Base-by-base conservation (phyloP, 306 rosid genomes). In the Vigna radiata region DNA sequence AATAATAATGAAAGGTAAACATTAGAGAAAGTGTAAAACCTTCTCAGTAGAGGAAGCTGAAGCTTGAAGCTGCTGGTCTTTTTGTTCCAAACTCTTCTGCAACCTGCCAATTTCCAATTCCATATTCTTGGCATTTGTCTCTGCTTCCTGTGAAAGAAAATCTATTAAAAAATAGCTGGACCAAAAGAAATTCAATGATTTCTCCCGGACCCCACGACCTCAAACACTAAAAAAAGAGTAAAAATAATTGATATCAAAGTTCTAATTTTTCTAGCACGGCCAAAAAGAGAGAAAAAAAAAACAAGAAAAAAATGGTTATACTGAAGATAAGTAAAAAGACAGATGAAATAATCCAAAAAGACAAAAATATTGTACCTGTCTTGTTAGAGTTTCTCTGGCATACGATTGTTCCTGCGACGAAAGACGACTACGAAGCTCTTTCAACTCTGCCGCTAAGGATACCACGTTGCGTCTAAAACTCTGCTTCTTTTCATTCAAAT, bases 401-500 rank as follows among this genome's bases (percentile, higher is more conserved):
- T 85, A 91, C 1, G 92, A 85, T 75, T 91, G 87, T 81, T 93
- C 99, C 63, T 93, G 91, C n/a, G 86, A 85, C 3, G 98, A 89
- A 37, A 96, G 79, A 48, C 99, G 96, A 78, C 76, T 67, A 43
- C 97, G 82, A 18, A 90, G 96, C 78, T 87, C 97, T 83, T 96
- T 96, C 89, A 96, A 87, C 86, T 96, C 99, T 2, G 87, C 80
- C 3, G 99, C 99, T 58, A 96, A 80, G 0, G 96, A 96, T 83
- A 88, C 97, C 27, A 96, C 99, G 82, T 93, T 92, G 27, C 98
- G 85, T 68, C 97, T 81, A 81, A 96, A 92, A 68, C 80, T 92
- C 86, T 92, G 99, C 59, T 96, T 96, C 52, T 83, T 96, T 79
- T 96, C 97, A 66, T 89, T 88, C 82, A 96, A 91, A 86, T 91